A percentile compares a stretch with the other conserved stretches of the same genome.
phyloP scores from a whole-genome alignment of 1,284 basidiomycete genomes.

The Apiotrichum brassicae region DNA sequence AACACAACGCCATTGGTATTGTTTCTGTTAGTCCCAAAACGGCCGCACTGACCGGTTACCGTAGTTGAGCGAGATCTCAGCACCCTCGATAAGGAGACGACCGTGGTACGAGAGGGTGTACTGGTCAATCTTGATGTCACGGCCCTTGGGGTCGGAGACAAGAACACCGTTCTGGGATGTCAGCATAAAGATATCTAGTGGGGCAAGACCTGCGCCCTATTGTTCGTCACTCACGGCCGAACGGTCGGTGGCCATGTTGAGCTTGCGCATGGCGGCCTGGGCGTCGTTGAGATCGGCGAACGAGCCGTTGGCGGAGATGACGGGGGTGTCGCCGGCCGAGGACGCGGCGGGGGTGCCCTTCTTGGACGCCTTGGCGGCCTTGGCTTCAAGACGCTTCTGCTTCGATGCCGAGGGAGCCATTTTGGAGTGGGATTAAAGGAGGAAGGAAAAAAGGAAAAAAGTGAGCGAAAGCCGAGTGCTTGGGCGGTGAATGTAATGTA shows the following conservation, averaged over 20 bases:
- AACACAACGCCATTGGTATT: too few relatives aligned
- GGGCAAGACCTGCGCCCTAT: neutral
- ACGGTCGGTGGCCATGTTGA: slow-evolving; percentile 82
- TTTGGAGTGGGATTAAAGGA: slow-evolving; percentile 20
- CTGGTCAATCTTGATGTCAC: slow-evolving; percentile 95
- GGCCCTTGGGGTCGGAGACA: slow-evolving; percentile 81
- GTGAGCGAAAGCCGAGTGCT: too few relatives aligned
- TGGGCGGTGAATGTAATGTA: too few relatives aligned
- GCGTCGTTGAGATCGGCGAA: slow-evolving; percentile 52
- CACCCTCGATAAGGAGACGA: slow-evolving; percentile 83
- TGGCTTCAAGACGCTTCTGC: slow-evolving; percentile 75
- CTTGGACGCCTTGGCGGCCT: slow-evolving; percentile 64
- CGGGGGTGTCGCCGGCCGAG: slow-evolving; percentile 61
- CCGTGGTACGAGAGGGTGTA: slow-evolving; percentile 98
- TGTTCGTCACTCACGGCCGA: slow-evolving; percentile 45
- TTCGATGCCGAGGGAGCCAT: slow-evolving; percentile 49
- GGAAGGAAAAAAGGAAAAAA: too few relatives aligned
- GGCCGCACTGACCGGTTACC: slow-evolving; percentile 63
- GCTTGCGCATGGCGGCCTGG: slow-evolving; percentile 69
- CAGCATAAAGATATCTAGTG: neutral
- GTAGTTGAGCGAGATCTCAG: slow-evolving; percentile 88
- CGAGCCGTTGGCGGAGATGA: slow-evolving; percentile 63
- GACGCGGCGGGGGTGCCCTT: slow-evolving; percentile 58
- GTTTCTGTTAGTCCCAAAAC: too few relatives aligned
- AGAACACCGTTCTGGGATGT: slow-evolving; percentile 65